A percentile compares a stretch with the other conserved stretches of the same genome.
Evolutionary conservation across 2,329 filamentous ascomycete genomes (phyloP).

Genomic region (Alternaria sp.): DNA sequence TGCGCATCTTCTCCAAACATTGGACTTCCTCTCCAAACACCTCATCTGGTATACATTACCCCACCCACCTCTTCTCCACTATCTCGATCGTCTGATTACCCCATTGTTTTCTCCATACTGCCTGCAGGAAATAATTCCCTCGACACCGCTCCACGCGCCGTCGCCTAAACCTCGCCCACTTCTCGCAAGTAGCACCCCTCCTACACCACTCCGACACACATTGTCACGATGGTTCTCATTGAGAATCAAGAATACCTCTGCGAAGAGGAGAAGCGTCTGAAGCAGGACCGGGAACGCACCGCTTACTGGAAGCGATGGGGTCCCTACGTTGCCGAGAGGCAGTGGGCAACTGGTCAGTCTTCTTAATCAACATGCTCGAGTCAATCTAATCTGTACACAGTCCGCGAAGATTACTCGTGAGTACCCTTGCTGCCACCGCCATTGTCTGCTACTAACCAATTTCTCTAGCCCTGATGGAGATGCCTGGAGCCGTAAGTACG

Average conservation of each 20-base stretch:
- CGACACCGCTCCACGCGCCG: constrained; percentile 34
- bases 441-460: constrained; percentile 35
- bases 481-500: constrained; percentile 87
- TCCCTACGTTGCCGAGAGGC: constrained; percentile 89
- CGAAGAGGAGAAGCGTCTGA: constrained; percentile 88
- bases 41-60: constrained; percentile 7
- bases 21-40: constrained; percentile 14
- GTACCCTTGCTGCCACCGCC: constrained; percentile 39
- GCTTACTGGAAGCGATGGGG: constrained; percentile 99
- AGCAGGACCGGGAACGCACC: constrained; percentile 79
- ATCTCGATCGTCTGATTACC: constrained; percentile 28
- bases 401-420: constrained; percentile 89
- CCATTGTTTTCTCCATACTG: constrained; percentile 29
- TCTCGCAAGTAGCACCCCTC: constrained; percentile 10
- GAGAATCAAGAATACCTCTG: constrained; percentile 88
- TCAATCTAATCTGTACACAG: constrained; percentile 57
- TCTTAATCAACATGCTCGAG: not conserved
- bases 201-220: constrained; percentile 17
- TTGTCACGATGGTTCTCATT: constrained; percentile 78
- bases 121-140: constrained; percentile 29
- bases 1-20: constrained; percentile 14
- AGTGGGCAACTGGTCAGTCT: constrained; percentile 87
- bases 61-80: constrained; percentile 14
- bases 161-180: constrained; percentile 21
- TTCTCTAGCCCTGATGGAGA: constrained; percentile 75